Percentiles rank a stretch among this genome's conserved stretches.
These are phyloP conservation scores for Dacryopinax spathularia DNA, from an alignment of 768 basidiomycete genomes.

Conservation along the genomic window DNA sequence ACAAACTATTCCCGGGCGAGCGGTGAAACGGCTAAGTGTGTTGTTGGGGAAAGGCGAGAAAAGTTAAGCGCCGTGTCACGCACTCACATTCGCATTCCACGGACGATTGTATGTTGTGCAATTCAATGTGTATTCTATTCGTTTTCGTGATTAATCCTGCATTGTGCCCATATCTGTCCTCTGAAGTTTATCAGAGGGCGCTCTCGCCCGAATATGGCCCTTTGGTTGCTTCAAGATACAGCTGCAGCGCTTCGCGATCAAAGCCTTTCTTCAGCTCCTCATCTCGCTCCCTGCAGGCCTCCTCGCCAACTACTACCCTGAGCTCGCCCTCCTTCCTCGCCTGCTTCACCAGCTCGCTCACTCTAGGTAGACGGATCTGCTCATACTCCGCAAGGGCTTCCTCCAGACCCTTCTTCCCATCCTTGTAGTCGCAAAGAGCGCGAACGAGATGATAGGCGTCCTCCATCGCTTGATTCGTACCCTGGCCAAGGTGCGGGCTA, in stretches of 20 bases:
- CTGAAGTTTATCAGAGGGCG: neutral
- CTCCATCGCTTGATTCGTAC: conserved; percentile 35
- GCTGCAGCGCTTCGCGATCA: neutral
- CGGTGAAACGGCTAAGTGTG: neutral
- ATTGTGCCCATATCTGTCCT: neutral
- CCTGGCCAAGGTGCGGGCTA: conserved; percentile 35
- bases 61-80: no score
- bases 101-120: no score
- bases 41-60: neutral
- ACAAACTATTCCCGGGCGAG: neutral
- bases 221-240: neutral
- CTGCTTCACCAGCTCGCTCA: conserved; percentile 24
- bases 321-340: conserved; percentile 27
- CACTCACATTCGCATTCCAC: no score
- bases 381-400: conserved; percentile 27
- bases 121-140: no score
- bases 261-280: conserved; percentile 14
- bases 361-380: conserved; percentile 24
- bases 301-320: conserved; percentile 24
- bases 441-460: conserved; percentile 28
- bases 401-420: conserved; percentile 14
- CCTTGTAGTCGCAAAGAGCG: conserved; percentile 20
- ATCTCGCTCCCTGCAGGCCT: conserved; percentile 23
- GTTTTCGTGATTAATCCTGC: neutral
- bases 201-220: neutral